These are phyloP conservation scores for Cyclaneusma minus DNA, from an alignment of 2,329 filamentous ascomycete genomes.

Conservation along the genomic window DNA sequence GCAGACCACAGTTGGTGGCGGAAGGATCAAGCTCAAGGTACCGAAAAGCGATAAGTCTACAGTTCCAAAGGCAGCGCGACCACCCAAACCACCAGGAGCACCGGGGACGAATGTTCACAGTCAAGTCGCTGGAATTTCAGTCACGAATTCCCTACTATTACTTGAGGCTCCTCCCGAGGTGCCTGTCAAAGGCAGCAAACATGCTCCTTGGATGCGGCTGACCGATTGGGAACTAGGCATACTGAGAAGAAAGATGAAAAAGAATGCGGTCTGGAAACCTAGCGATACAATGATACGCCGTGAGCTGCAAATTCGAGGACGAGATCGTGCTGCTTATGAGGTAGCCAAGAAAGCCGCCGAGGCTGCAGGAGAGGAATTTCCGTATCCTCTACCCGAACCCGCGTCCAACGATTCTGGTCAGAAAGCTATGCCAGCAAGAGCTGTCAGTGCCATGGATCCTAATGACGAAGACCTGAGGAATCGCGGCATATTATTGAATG, in stretches of 20 bases:
- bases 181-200: constrained; percentile 36
- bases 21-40: constrained; percentile 16
- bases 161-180: constrained; percentile 43
- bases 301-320: constrained; percentile 56
- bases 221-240: constrained; percentile 50
- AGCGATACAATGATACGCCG: constrained; percentile 76
- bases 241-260: constrained; percentile 77
- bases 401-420: constrained; percentile 26
- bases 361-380: constrained; percentile 47
- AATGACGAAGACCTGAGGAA: not conserved
- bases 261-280: constrained; percentile 74
- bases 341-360: constrained; percentile 50
- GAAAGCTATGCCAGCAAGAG: constrained; percentile 40
- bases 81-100: constrained; percentile 16
- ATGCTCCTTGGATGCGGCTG: constrained; percentile 48
- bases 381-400: constrained; percentile 19
- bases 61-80: constrained; percentile 13
- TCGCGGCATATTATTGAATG: constrained; percentile 22
- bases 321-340: constrained; percentile 46
- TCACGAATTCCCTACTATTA: constrained; percentile 18
- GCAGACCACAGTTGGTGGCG: constrained; percentile 11
- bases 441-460: constrained; percentile 29
- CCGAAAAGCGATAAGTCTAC: constrained; percentile 8
- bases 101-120: constrained; percentile 21
- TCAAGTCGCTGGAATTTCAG: constrained; percentile 20